Evolutionary conservation across 2,329 filamentous ascomycete species (phyloP), one percentile per base, ranked within the genome.

Genomic region (Tolypocladium ovalisporum): DNA sequence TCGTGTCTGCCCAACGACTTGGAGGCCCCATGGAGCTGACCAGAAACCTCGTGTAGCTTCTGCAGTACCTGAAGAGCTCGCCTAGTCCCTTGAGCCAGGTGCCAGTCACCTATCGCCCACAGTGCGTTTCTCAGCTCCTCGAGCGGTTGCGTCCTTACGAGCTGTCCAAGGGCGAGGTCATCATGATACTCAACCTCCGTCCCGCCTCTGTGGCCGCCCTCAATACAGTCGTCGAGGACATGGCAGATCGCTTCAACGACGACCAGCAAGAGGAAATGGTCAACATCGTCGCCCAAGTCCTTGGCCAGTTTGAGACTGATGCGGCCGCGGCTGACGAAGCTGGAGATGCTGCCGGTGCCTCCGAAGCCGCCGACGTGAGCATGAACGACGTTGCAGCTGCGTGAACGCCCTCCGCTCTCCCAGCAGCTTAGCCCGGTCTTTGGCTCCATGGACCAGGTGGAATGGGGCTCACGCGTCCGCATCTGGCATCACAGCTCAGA

Each of bases 171-270:
- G 83, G 83, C 56, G 86, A 88, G 70, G 72, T 86, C 56, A 73
- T 88, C 65, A 86, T 87, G 81, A 80, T 88, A 53, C 68, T 88
- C 63, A 88, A 89, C 66, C 71, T 86, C 49, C 78, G 85, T 13
- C 86, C 86, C 0, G 75, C 76, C 27, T 80, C 76, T 34, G 73
- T 78, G 35, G 78, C 79, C 4, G 77, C 79, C 52, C 74, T 89
- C 62, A 85, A 85, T 64, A 81, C 81, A 19, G 75, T 87, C 54
- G 75, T 89, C 37, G 84, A 89, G 69, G 84, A 88, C 62, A 81
- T 86, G 74, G 76, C 80, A 57, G 75, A 77, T 39, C 79, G 86
- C 9, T 85, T 86, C 66, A 75, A 69, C 52, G 78, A 80, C 24
- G 79, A 84, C 52, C 75, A 85, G 68, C 83, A 86, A 62, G 71